These are phyloP conservation scores for Calycina herbarum DNA, from an alignment of 2,329 filamentous ascomycete species.

Conservation along the genomic window DNA sequence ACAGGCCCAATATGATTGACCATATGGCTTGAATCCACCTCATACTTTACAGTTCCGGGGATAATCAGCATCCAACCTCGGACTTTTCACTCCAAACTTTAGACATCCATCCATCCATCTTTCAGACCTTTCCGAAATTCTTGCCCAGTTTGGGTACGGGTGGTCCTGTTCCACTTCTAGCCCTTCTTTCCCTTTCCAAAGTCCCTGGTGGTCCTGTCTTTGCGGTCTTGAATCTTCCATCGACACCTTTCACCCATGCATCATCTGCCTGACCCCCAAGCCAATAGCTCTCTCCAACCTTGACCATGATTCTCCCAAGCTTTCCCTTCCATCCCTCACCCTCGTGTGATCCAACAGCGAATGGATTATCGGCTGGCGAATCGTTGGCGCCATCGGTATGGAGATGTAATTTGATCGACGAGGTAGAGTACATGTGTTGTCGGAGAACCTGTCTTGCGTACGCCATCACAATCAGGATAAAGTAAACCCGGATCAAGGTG, in stretches of 20 bases:
- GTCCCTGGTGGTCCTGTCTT: conserved; percentile 41
- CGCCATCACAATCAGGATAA: conserved; percentile 78
- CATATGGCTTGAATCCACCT: conserved; percentile 4
- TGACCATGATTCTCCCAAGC: conserved; percentile 76
- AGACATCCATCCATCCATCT: not conserved
- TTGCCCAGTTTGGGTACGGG: conserved; percentile 30
- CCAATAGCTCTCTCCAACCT: conserved; percentile 77
- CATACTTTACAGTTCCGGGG: conserved; percentile 7
- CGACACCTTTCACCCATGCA: conserved; percentile 66
- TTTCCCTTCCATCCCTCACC: conserved; percentile 78
- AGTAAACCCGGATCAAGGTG: conserved; percentile 78
- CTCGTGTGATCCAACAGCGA: conserved; percentile 67
- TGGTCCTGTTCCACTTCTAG: conserved; percentile 43
- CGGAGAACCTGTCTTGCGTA: conserved; percentile 77
- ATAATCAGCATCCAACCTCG: conserved; percentile 5
- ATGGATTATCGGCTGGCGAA: conserved; percentile 64
- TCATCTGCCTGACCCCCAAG: conserved; percentile 64
- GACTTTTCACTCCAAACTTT: not conserved
- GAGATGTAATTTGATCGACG: conserved; percentile 33
- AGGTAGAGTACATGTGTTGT: conserved; percentile 60
- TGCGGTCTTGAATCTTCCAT: conserved; percentile 57
- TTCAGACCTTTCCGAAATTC: conserved; percentile 27
- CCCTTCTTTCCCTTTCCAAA: conserved; percentile 45
- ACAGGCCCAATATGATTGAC: conserved; percentile 5
- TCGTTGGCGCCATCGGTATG: conserved; percentile 41